Percentiles rank a stretch among this genome's conserved stretches.
Conservation (phyloP, 2,329 filamentous ascomycete genomes). For the Ophiostoma perfectum region DNA sequence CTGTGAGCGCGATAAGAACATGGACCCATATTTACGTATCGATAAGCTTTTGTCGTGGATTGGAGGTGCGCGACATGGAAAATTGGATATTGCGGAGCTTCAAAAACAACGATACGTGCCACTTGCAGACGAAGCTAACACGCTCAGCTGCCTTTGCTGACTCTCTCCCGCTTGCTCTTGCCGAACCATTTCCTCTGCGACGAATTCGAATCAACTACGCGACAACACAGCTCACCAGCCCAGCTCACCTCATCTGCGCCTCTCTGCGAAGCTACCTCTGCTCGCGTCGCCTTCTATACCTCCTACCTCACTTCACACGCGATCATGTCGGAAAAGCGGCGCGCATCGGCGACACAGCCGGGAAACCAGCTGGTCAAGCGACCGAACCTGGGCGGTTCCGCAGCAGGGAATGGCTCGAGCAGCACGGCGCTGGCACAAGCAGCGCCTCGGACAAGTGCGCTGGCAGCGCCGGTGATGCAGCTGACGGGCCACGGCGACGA, state of each 20-base stretch:
- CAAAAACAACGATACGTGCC: neutral
- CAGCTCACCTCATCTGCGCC: no score
- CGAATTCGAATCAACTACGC: neutral
- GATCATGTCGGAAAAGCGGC: slow-evolving; percentile 85
- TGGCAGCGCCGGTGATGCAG: slow-evolving; percentile 92
- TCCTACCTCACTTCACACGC: slow-evolving; percentile 20
- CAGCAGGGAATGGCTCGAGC: slow-evolving; percentile 39
- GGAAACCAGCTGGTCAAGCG: slow-evolving; percentile 82
- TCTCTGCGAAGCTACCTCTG: no score
- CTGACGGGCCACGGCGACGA: slow-evolving; percentile 77
- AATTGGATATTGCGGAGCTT: slow-evolving; percentile 25
- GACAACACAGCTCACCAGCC: neutral
- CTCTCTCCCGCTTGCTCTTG: neutral
- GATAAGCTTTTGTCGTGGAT: slow-evolving; percentile 19
- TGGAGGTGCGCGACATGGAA: slow-evolving; percentile 19
- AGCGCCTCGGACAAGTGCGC: slow-evolving; percentile 71
- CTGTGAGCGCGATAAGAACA: slow-evolving; percentile 18
- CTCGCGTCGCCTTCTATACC: neutral
- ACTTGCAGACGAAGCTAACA: neutral
- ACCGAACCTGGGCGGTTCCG: slow-evolving; percentile 59
- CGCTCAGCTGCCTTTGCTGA: neutral
- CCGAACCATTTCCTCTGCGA: no score
- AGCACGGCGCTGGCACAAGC: slow-evolving; percentile 50
- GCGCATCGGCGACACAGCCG: slow-evolving; percentile 72
- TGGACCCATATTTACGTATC: slow-evolving; percentile 16